A percentile compares a stretch with the other conserved stretches of the same genome.
These are phyloP conservation scores for Cyberlindnera veronae DNA, from an alignment of 805 yeast genomes.

Conservation along the genomic window DNA sequence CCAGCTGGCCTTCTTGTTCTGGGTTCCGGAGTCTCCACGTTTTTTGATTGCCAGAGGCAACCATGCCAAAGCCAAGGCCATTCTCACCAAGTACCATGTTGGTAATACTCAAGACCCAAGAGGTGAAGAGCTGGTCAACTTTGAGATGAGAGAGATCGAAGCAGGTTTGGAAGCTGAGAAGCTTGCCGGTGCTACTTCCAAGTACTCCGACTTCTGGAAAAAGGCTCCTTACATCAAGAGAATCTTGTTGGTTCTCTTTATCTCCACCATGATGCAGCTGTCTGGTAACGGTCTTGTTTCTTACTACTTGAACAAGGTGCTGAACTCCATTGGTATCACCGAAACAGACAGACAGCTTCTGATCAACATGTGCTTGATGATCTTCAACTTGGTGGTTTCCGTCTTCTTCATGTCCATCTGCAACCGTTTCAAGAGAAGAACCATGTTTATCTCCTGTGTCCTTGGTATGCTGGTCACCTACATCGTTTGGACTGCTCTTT, in stretches of 20 bases:
- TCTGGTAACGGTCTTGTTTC: conserved; percentile 51
- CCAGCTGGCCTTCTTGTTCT: conserved; percentile 35
- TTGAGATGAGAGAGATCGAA: conserved; percentile 38
- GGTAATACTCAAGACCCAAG: conserved; percentile 28
- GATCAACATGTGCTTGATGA: conserved; percentile 47
- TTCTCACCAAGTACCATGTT: conserved; percentile 39
- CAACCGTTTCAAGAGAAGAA: conserved; percentile 33
- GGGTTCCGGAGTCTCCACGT: conserved; percentile 50
- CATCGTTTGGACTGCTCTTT: conserved; percentile 41
- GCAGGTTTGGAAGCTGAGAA: conserved; percentile 40
- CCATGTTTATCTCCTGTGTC: conserved; percentile 34
- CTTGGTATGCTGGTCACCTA: conserved; percentile 34
- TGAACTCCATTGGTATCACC: conserved; percentile 51
- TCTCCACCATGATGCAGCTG: conserved; percentile 39
- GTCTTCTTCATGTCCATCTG: conserved; percentile 25
- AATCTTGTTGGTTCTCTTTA: conserved; percentile 32
- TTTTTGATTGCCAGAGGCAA: conserved; percentile 39
- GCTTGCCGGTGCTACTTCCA: conserved; percentile 27
- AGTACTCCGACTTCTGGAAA: conserved; percentile 35
- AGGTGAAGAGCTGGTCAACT: conserved; percentile 29
- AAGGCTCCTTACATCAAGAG: conserved; percentile 39
- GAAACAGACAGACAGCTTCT: conserved; percentile 39
- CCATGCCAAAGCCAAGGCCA: conserved; percentile 39
- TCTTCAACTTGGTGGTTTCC: conserved; percentile 38
- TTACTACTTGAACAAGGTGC: conserved; percentile 47